Conservation (phyloP, 1,139 yeast species). For the Yamadazyma pseudoaaseri region DNA sequence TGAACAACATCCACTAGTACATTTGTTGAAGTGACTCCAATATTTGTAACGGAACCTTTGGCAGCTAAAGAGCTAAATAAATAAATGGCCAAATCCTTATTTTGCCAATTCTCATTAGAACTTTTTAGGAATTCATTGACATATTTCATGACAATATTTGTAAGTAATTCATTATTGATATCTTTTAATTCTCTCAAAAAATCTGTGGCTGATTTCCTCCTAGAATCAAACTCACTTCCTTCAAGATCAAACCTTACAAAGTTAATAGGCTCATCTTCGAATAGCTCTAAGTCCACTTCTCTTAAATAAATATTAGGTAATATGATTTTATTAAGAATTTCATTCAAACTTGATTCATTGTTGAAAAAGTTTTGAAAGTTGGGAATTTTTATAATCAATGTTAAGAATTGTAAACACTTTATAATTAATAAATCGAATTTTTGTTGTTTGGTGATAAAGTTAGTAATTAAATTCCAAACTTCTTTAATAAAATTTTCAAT, state of each 20-base stretch:
- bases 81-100: slow-evolving; percentile 84
- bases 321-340: slow-evolving; percentile 78
- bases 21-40: slow-evolving; percentile 90
- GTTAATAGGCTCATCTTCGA: slow-evolving; percentile 96
- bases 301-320: slow-evolving; percentile 85
- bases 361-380: slow-evolving; percentile 60
- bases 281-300: slow-evolving; percentile 84
- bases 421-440: slow-evolving; percentile 86
- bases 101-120: slow-evolving; percentile 65
- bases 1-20: slow-evolving; percentile 80
- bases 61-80: slow-evolving; percentile 88
- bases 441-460: slow-evolving; percentile 59
- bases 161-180: slow-evolving; percentile 70
- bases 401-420: slow-evolving; percentile 75
- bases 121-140: slow-evolving; percentile 63
- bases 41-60: slow-evolving; percentile 78
- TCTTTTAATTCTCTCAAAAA: slow-evolving; percentile 85
- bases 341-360: slow-evolving; percentile 66
- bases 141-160: slow-evolving; percentile 74
- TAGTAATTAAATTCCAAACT: slow-evolving; percentile 75
- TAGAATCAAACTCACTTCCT: slow-evolving; percentile 90
- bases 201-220: slow-evolving; percentile 90
- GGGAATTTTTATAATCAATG: slow-evolving; percentile 75
- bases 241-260: slow-evolving; percentile 90
- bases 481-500: slow-evolving; percentile 78